These are phyloP conservation scores for Letharia columbiana DNA, from an alignment of 495 filamentous ascomycete genomes.

Conservation along the genomic window DNA sequence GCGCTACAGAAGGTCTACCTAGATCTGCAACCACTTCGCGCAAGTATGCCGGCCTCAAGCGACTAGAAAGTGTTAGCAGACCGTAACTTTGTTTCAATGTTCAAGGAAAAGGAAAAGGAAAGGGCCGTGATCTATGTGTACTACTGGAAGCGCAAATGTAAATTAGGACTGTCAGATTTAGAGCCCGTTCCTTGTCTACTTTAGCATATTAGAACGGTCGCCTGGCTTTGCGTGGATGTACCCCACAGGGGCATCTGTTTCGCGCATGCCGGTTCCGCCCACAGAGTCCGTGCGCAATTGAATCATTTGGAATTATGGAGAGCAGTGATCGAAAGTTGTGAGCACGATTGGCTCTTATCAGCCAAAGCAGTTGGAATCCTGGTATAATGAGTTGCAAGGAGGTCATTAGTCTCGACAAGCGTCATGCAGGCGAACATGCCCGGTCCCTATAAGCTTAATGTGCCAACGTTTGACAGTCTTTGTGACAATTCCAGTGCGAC, in stretches of 20 bases:
- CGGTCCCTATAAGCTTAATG: background rate
- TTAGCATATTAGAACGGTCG: background rate
- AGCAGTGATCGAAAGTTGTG: background rate
- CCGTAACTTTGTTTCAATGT: background rate
- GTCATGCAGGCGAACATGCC: background rate
- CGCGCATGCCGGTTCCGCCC: background rate
- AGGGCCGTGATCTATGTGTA: background rate
- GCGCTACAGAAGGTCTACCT: background rate
- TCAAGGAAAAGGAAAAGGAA: no score
- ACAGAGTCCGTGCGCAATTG: background rate
- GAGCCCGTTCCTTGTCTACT: background rate
- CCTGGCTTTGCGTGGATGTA: background rate
- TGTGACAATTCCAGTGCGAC: background rate
- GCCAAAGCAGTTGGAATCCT: background rate
- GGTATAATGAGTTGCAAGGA: background rate
- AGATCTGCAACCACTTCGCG: background rate
- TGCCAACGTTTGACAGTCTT: background rate
- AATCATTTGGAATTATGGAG: background rate
- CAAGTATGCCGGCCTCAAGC: background rate
- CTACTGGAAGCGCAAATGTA: background rate
- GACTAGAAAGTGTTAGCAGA: background rate
- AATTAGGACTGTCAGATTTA: background rate
- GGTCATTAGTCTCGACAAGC: background rate
- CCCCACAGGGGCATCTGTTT: background rate
- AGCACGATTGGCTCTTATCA: background rate